These are phyloP conservation scores for Fusarium pseudoanthophilum DNA, from an alignment of 2,329 filamentous ascomycete species.

Conservation along the genomic window DNA sequence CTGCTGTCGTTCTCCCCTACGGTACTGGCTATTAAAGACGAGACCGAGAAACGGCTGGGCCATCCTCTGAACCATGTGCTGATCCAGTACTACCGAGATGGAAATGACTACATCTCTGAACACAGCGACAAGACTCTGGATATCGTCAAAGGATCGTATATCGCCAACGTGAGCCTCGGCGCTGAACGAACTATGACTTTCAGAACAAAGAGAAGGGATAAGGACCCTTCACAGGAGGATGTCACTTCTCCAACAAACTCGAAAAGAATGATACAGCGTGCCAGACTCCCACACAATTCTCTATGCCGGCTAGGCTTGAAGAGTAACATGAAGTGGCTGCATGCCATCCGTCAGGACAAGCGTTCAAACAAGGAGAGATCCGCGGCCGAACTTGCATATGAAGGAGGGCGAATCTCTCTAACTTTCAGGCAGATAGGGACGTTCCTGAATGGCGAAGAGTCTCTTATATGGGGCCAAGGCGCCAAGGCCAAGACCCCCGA, in stretches of 20 bases:
- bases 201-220: constrained; percentile 76
- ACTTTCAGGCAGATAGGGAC: constrained; percentile 93
- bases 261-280: constrained; percentile 70
- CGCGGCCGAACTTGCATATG: constrained; percentile 74
- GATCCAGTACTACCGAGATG: constrained; percentile 91
- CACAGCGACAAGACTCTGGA: constrained; percentile 98
- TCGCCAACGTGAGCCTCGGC: constrained; percentile 94
- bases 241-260: constrained; percentile 13
- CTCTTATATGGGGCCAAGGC: constrained; percentile 90
- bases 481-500: constrained; percentile 74
- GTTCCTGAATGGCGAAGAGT: constrained; percentile 74
- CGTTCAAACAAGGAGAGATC: constrained; percentile 75
- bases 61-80: constrained; percentile 91
- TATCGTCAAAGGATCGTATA: constrained; percentile 81
- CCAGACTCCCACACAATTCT: constrained; percentile 86
- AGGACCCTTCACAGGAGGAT: constrained; percentile 48
- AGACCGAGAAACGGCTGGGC: constrained; percentile 77
- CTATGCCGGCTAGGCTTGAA: constrained; percentile 82
- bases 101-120: constrained; percentile 92
- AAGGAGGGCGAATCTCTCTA: constrained; percentile 84
- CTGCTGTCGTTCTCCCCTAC: constrained; percentile 79
- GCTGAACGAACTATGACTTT: constrained; percentile 91
- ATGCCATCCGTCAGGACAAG: constrained; percentile 91
- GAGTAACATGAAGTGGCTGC: constrained; percentile 89
- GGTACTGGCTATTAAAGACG: constrained; percentile 73